phyloP scores from a whole-genome alignment of 306 rosid genomes.

The Ormosia semicastrata region DNA sequence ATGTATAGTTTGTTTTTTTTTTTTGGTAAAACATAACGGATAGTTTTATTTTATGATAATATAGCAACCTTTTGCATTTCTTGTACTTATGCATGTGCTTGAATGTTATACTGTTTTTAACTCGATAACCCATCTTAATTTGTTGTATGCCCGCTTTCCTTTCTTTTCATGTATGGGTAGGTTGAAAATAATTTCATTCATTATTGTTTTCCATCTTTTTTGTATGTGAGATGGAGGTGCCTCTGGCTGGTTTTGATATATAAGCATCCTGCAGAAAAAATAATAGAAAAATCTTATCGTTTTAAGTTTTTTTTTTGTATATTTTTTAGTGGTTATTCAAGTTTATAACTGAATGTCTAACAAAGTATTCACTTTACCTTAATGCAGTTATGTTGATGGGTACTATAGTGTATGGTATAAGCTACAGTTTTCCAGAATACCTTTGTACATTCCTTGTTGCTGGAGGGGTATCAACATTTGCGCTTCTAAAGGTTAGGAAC shows the following conservation, averaged over 20 bases:
- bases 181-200: not conserved
- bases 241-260: constrained; percentile 1
- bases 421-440: constrained; percentile 78
- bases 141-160: not conserved
- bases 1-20: not conserved
- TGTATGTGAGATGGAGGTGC: not conserved
- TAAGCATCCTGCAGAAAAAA: not conserved
- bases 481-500: constrained; percentile 78
- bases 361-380: constrained; percentile 21
- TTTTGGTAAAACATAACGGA: no score
- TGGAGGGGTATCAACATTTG: constrained; percentile 93
- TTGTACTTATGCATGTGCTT: not conserved
- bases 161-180: not conserved
- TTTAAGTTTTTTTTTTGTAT: not conserved
- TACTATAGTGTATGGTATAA: constrained; percentile 73
- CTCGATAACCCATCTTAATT: no score
- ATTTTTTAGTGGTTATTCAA: not conserved
- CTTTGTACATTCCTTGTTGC: constrained; percentile 91
- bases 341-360: constrained; percentile 20
- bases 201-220: not conserved
- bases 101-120: not conserved
- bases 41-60: not conserved
- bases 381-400: constrained; percentile 99
- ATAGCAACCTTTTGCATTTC: not conserved
- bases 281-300: not conserved